Evolutionary conservation across 2,329 filamentous ascomycete species (phyloP).

Genomic region (Calonectria leucothoes): DNA sequence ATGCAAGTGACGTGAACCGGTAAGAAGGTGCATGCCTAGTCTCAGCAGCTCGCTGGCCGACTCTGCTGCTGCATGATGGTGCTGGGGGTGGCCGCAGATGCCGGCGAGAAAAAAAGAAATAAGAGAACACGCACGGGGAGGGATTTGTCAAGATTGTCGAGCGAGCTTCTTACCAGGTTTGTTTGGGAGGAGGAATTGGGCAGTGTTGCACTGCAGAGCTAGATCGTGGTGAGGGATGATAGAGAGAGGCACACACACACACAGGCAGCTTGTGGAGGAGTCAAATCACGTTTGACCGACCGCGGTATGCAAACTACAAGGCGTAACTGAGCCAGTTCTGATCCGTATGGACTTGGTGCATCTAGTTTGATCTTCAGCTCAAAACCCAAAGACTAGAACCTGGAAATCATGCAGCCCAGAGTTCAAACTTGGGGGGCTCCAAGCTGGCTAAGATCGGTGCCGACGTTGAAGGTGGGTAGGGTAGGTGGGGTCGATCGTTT

Average conservation of each 20-base stretch:
- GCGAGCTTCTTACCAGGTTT: neutral
- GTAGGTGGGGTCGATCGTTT: neutral
- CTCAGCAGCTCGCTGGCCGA: neutral
- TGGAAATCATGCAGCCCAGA: neutral
- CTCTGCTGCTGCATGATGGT: neutral
- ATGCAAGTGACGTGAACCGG: neutral
- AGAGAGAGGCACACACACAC: neutral
- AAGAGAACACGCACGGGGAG: neutral
- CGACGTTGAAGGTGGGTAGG: neutral
- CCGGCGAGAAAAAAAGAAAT: neutral
- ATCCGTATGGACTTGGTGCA: neutral
- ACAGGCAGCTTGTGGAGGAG: neutral
- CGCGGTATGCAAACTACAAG: neutral
- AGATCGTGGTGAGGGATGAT: neutral
- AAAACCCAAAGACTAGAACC: neutral
- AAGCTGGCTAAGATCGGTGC: neutral
- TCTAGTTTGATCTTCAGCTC: neutral
- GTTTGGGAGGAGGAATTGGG: neutral
- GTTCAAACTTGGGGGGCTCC: neutral
- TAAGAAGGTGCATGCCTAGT: neutral
- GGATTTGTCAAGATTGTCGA: neutral
- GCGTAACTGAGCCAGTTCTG: neutral
- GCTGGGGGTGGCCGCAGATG: neutral
- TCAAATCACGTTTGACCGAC: neutral
- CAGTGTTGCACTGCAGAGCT: neutral